These are phyloP conservation scores for Magnaporthiopsis incrustans DNA, from an alignment of 2,329 filamentous ascomycete species.

Conservation along the genomic window DNA sequence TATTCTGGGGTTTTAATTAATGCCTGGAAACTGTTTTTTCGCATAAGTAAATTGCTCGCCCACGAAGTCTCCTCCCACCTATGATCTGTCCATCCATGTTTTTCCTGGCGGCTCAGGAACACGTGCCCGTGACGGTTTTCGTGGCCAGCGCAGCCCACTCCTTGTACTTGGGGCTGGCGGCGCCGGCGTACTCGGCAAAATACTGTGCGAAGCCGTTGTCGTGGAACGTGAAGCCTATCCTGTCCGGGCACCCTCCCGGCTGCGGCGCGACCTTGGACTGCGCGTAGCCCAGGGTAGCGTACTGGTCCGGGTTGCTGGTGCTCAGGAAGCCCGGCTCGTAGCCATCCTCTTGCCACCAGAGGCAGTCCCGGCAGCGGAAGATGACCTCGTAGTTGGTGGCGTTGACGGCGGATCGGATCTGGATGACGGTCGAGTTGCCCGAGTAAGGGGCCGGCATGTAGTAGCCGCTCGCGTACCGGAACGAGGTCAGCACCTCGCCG, in stretches of 20 bases:
- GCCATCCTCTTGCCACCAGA: slow-evolving; percentile 29
- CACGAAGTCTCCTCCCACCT: no score
- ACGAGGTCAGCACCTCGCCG: slow-evolving; percentile 45
- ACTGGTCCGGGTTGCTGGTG: slow-evolving; percentile 29
- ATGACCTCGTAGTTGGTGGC: slow-evolving; percentile 51
- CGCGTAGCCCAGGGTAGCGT: slow-evolving; percentile 44
- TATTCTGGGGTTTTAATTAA: no score
- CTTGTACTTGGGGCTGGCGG: slow-evolving; percentile 9
- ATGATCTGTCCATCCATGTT: neutral
- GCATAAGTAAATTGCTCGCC: no score
- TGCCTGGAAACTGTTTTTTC: neutral
- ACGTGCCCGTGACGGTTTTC: neutral
- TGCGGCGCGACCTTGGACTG: slow-evolving; percentile 30
- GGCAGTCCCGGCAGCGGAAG: slow-evolving; percentile 56
- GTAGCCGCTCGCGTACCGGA: slow-evolving; percentile 52
- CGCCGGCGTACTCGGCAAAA: slow-evolving; percentile 9
- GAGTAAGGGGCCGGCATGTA: slow-evolving; percentile 49
- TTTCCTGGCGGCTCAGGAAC: neutral
- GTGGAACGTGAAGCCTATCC: slow-evolving; percentile 11
- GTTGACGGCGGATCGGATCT: slow-evolving; percentile 50
- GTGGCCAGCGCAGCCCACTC: slow-evolving; percentile 11
- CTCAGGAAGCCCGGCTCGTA: slow-evolving; percentile 29
- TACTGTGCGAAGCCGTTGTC: slow-evolving; percentile 17
- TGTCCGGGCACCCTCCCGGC: slow-evolving; percentile 9
- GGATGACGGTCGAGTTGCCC: slow-evolving; percentile 51